A percentile compares a stretch with the other conserved stretches of the same genome.
phyloP scores from a whole-genome alignment of 2,329 filamentous ascomycete species.

The Aphanoascus verrucosus region DNA sequence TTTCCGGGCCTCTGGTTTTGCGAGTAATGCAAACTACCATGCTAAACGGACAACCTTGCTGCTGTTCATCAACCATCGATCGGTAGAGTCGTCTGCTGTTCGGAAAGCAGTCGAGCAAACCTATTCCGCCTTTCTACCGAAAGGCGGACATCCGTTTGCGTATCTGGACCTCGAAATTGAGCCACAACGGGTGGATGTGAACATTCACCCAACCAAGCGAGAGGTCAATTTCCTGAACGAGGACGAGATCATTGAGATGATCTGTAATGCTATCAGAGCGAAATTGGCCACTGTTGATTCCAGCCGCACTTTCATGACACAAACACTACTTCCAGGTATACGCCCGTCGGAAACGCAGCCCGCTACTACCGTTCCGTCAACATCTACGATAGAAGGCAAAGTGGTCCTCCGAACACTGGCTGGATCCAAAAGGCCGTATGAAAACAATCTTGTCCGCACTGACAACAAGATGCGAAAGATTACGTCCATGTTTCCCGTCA shows the following conservation, averaged over 20 bases:
- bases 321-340: conserved; percentile 68
- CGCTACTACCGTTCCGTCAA: conserved; percentile 17
- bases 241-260: conserved; percentile 81
- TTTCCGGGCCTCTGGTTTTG: conserved; percentile 69
- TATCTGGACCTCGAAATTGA: conserved; percentile 91
- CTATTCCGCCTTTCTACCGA: conserved; percentile 77
- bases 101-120: conserved; percentile 87
- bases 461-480: conserved; percentile 87
- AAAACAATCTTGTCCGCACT: conserved; percentile 83
- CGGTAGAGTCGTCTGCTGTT: conserved; percentile 78
- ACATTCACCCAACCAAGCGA: conserved; percentile 91
- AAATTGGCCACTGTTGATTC: conserved; percentile 80
- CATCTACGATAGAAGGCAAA: conserved; percentile 21
- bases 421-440: conserved; percentile 50
- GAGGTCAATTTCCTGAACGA: conserved; percentile 97
- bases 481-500: conserved; percentile 79
- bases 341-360: conserved; percentile 23
- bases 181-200: conserved; percentile 85
- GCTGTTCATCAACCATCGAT: conserved; percentile 92
- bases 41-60: conserved; percentile 80
- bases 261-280: conserved; percentile 68
- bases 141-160: conserved; percentile 85
- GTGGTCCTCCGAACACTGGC: conserved; percentile 29
- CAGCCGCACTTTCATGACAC: conserved; percentile 87
- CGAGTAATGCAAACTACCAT: conserved; percentile 89